A percentile compares a stretch with the other conserved stretches of the same genome.
Evolutionary conservation across 2,329 filamentous ascomycete species (phyloP).

Genomic region (Colletotrichum sp.): DNA sequence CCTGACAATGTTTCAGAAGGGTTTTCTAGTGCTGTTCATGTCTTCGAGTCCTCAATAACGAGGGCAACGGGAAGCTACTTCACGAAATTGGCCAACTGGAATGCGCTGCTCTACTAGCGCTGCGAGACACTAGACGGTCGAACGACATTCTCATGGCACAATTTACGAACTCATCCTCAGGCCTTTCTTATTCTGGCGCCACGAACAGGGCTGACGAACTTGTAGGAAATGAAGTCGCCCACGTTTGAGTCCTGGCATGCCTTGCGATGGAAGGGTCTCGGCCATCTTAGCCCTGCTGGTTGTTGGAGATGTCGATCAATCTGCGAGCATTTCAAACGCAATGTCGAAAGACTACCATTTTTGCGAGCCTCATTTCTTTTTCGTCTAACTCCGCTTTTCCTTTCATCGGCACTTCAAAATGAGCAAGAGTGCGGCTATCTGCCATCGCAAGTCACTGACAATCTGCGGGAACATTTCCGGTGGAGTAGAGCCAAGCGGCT

Average conservation of each 20-base stretch:
- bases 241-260: background rate
- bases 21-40: background rate
- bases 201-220: background rate
- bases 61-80: background rate
- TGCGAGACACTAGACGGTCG: background rate
- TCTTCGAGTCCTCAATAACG: background rate
- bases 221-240: background rate
- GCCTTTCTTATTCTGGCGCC: background rate
- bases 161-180: background rate
- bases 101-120: background rate
- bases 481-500: background rate
- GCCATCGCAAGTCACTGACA: background rate
- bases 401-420: background rate
- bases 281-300: background rate
- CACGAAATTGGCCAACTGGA: background rate
- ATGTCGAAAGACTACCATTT: background rate
- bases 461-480: background rate
- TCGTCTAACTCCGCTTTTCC: background rate
- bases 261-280: background rate
- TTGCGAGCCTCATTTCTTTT: background rate
- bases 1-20: background rate
- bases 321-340: background rate
- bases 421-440: background rate
- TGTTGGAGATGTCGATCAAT: background rate
- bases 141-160: background rate